Percentiles rank a stretch among this genome's conserved stretches.
These are phyloP conservation scores for Rhodotorula sp. DNA, from an alignment of 1,284 basidiomycete genomes.

Conservation along the genomic window DNA sequence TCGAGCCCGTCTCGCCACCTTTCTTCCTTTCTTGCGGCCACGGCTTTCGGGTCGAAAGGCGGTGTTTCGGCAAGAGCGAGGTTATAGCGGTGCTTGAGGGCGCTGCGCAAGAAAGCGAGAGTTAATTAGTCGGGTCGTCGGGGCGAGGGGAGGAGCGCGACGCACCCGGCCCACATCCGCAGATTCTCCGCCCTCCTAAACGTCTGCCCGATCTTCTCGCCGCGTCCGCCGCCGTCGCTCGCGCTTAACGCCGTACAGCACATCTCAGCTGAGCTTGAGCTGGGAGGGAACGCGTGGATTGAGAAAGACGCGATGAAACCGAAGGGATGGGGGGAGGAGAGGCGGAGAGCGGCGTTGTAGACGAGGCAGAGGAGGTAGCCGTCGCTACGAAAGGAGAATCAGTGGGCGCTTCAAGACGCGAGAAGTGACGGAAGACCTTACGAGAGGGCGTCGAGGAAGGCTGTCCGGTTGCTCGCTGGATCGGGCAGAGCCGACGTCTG, in stretches of 20 bases:
- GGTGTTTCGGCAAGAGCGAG: constrained; percentile 62
- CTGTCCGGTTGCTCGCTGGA: constrained; percentile 12
- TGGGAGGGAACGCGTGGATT: constrained; percentile 67
- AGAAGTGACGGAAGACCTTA: not conserved
- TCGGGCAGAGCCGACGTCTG: not conserved
- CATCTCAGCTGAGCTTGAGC: constrained; percentile 48
- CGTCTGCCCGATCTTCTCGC: constrained; percentile 61
- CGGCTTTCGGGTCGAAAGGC: constrained; percentile 65
- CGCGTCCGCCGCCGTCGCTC: constrained; percentile 40
- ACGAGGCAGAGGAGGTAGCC: constrained; percentile 75
- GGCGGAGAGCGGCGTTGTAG: constrained; percentile 73
- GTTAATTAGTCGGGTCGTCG: no score
- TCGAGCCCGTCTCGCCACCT: no score
- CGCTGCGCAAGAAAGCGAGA: constrained; percentile 53
- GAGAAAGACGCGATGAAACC: constrained; percentile 73
- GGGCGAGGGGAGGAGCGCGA: constrained; percentile 29
- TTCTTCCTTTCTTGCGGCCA: constrained; percentile 55
- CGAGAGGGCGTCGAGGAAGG: constrained; percentile 49
- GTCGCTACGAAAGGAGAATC: constrained; percentile 42
- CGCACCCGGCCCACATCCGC: constrained; percentile 74
- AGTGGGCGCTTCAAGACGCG: not conserved
- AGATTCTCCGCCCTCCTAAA: constrained; percentile 79
- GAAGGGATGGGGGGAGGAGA: constrained; percentile 72
- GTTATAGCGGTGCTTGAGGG: constrained; percentile 73
- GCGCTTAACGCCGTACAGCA: constrained; percentile 44